Base-by-base conservation (phyloP, 2,329 filamentous ascomycete genomes). In the Orbilia blumenaviensis region DNA sequence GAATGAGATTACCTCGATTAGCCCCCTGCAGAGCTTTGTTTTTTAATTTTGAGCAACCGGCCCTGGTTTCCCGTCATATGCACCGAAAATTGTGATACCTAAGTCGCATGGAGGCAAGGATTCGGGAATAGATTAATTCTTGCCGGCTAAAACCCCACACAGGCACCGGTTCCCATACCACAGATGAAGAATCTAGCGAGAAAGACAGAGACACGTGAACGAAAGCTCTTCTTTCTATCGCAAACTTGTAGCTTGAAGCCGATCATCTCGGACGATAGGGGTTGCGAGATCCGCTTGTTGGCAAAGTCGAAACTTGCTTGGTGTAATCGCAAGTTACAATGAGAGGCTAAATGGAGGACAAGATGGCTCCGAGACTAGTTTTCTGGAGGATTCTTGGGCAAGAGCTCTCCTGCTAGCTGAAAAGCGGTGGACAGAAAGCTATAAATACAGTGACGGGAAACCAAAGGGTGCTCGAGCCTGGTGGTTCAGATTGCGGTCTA, bases 151-250 rank as follows among this genome's bases (percentile, higher is more conserved):
- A 48, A 41, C 42, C 29, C 52, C 18, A 60, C 27, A 21, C 41
- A 9, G 16, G 50, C n/a, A n/a, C n/a, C 0, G 25, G 25, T 32
- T 14, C 32, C 18, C 14, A 46, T 14, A 12, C 46, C 8, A 7
- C 44, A 67, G 38, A 50, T 50, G 63, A 67, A 29, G 32, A 25
- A 41, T 38, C 52, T 60, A 68, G 52, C 64, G 64, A 68, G 64
- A 56, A 29, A 68, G 52, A 36, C 38, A n/a, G 36, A 58, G 16
- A 38, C 64, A 61, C 52, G 64, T 68, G 64, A 68, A 61, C 3
- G 2, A 14, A 9, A 25, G 23, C 12, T 21, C 18, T 14, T 36
- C 9, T 52, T 7, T 34, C 12, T 52, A 7, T 52, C 23, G 8
- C 8, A 21, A 16, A 23, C 5, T 6, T 32, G 23, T 5, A 29